Conservation (phyloP, 805 yeast genomes). For the Sungouiozyma ichnusensis region DNA sequence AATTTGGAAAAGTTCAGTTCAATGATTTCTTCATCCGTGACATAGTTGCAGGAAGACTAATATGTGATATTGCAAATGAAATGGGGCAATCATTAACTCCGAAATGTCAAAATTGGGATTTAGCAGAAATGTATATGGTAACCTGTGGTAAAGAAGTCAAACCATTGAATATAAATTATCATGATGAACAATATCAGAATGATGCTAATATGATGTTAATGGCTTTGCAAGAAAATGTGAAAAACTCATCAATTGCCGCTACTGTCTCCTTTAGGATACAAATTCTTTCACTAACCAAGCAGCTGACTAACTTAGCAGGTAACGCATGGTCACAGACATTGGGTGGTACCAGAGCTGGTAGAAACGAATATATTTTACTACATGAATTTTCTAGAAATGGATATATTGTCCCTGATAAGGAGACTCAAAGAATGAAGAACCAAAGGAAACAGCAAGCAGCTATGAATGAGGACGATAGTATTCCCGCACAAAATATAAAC, state of each 20-base stretch:
- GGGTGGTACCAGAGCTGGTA: slow-evolving; percentile 90
- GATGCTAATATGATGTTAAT: slow-evolving; percentile 58
- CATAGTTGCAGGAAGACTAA: slow-evolving; percentile 70
- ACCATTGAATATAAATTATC: slow-evolving; percentile 64
- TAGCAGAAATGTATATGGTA: slow-evolving; percentile 80
- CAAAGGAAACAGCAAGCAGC: slow-evolving; percentile 25
- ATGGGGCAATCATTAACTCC: slow-evolving; percentile 87
- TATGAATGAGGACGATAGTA: slow-evolving; percentile 27
- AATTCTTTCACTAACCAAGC: slow-evolving; percentile 79
- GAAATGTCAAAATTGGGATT: slow-evolving; percentile 90
- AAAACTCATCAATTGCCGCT: slow-evolving; percentile 59
- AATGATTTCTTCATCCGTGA: slow-evolving; percentile 51
- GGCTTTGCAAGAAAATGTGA: slow-evolving; percentile 59
- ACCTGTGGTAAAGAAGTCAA: slow-evolving; percentile 55
- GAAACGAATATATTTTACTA: slow-evolving; percentile 84
- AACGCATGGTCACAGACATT: slow-evolving; percentile 95
- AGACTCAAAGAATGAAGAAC: slow-evolving; percentile 32
- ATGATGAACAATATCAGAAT: slow-evolving; percentile 51
- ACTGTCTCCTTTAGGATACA: slow-evolving; percentile 76
- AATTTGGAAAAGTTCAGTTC: slow-evolving; percentile 47
- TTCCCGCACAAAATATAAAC: slow-evolving; percentile 34
- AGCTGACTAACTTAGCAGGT: slow-evolving; percentile 87
- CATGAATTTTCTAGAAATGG: slow-evolving; percentile 81
- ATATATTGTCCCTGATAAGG: slow-evolving; percentile 83
- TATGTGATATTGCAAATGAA: slow-evolving; percentile 90